Conservation (phyloP, 306 rosid species). For the Nissolia schottii region DNA sequence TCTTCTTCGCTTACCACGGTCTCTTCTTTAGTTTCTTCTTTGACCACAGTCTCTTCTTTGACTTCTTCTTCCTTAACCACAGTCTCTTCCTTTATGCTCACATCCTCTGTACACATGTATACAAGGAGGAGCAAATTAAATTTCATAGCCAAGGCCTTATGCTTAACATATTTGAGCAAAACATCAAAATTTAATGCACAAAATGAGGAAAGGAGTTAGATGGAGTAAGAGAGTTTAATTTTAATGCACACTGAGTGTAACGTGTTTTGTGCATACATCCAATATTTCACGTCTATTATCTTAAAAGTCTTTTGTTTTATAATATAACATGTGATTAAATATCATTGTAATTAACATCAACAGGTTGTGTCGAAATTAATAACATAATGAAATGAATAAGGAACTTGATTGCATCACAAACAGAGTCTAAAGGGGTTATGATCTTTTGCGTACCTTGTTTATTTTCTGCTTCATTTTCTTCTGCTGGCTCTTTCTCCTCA, state of each 20-base stretch:
- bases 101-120: constrained; percentile 22
- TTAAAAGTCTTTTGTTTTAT: too few species aligned
- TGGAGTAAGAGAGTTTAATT: too few species aligned
- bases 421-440: neutral
- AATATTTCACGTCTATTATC: too few species aligned
- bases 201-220: too few species aligned
- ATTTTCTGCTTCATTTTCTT: constrained; percentile 3
- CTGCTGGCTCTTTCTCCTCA: neutral
- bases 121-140: neutral
- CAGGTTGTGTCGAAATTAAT: too few species aligned
- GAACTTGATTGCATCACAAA: neutral
- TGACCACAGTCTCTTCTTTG: neutral
- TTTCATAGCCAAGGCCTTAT: neutral
- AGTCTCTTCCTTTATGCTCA: constrained; percentile 11
- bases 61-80: constrained; percentile 1
- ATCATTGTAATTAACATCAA: too few species aligned
- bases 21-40: neutral
- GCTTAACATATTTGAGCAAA: neutral
- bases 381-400: neutral
- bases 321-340: too few species aligned
- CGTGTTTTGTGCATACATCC: too few species aligned
- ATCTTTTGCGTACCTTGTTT: constrained; percentile 27
- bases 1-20: constrained; percentile 7
- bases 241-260: too few species aligned
- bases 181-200: neutral